Base-by-base conservation (phyloP, 495 filamentous ascomycete species). In the Penicillium argentinense region DNA sequence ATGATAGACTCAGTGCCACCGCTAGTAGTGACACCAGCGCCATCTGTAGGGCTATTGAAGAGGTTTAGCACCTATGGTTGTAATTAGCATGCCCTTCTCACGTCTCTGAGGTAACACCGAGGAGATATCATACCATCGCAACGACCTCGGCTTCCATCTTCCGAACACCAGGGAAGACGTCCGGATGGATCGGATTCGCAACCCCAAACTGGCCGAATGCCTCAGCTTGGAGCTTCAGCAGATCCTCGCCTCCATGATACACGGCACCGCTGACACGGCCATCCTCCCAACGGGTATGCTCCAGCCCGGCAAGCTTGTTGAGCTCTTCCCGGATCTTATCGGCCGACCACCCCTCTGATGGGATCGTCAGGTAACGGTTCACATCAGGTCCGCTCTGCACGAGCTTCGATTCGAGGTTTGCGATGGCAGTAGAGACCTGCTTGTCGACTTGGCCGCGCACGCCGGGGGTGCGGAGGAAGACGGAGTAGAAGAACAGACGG, bases 81-180 rank as follows among this genome's bases (percentile, higher is more conserved):
- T 25, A 12, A 24, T 57, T 23, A 57, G 49, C 23, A 7, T 2
- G 16, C 17, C 16, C 7, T 36, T 36, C 33, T 8, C 9, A 7
- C 5, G 7, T 1, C n/a, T 9, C 21, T 12, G 11, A 16, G 21
- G n/a, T 12, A 30, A n/a, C 11, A 4, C 6, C 4, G 21, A 36
- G 6, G 4, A 18, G 25, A 36, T 36, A 18, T 12, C 61, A 51
- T 68, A 83, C 89, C 93, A 99, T 99, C 45, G 91, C 84, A 29
- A 99, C 93, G 60, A 97, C 77, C 74, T 99, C 93, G 22, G 93
- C 92, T 71, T 99, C 93, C 93, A 99, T 99, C 75, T 99, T 99
- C 56, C 93, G 76, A 22, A 99, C 91, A 26, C 91, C 93, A 30
- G 93, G 93, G 71, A 99, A 99, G 27, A 97, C 91, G 72, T 99